phyloP scores from a whole-genome alignment of 257 asterid species.

The Solanum chaucha region DNA sequence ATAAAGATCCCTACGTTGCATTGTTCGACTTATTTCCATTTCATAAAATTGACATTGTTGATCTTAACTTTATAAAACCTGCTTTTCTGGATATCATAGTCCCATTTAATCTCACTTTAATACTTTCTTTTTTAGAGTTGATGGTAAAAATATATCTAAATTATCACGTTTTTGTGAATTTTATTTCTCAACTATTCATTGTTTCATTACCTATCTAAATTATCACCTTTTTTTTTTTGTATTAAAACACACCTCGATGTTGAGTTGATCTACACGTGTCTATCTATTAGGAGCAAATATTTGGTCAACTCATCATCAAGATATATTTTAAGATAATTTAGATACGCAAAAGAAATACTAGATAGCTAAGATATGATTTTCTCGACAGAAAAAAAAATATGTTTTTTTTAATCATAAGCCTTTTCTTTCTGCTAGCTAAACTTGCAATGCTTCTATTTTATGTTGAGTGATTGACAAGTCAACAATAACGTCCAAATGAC shows the following conservation, averaged over 20 bases:
- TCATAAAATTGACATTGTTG: too few relatives aligned
- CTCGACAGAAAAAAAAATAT: neutral
- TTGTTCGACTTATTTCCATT: neutral
- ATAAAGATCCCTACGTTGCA: too few relatives aligned
- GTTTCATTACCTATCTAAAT: neutral
- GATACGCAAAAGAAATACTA: neutral
- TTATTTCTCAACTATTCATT: neutral
- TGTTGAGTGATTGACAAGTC: neutral
- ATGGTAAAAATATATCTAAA: too few relatives aligned
- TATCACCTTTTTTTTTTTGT: neutral
- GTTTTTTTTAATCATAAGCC: neutral
- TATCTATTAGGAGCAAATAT: neutral
- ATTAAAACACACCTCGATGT: neutral
- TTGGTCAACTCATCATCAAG: neutral
- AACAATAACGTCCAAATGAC: neutral
- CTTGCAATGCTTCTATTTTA: neutral
- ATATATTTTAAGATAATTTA: neutral
- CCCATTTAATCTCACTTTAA: too few relatives aligned
- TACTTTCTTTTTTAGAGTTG: neutral
- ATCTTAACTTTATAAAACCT: too few relatives aligned
- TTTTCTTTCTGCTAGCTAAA: neutral
- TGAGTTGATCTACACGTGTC: neutral
- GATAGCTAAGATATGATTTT: neutral
- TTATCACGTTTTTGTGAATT: too few relatives aligned
- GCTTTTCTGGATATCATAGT: neutral